These are phyloP conservation scores for Chloris gayana DNA, from an alignment of 176 grass and related monocot species.

Conservation along the genomic window DNA sequence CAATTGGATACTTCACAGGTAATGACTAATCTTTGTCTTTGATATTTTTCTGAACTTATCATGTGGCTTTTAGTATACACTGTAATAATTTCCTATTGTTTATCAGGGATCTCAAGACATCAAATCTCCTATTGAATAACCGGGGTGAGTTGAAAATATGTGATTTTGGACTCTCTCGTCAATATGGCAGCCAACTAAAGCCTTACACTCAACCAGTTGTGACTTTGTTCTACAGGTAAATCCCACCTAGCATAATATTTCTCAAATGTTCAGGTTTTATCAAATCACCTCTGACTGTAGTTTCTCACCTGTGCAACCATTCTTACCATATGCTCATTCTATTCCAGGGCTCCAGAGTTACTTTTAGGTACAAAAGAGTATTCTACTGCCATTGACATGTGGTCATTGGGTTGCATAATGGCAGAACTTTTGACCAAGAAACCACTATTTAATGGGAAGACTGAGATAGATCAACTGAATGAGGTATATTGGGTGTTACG, in stretches of 20 bases:
- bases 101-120: slow-evolving; percentile 87
- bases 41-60: not conserved
- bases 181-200: slow-evolving; percentile 89
- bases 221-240: slow-evolving; percentile 97
- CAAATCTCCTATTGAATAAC: slow-evolving; percentile 93
- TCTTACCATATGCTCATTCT: slow-evolving; percentile 16
- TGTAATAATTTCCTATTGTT: slow-evolving; percentile 33
- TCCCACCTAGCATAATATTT: slow-evolving; percentile 1
- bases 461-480: slow-evolving; percentile 79
- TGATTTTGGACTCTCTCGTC: slow-evolving; percentile 92
- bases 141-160: slow-evolving; percentile 95
- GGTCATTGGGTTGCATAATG: slow-evolving; percentile 98
- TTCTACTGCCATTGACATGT: slow-evolving; percentile 97
- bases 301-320: slow-evolving; percentile 2
- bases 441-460: slow-evolving; percentile 76
- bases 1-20: slow-evolving; percentile 98
- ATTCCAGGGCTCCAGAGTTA: slow-evolving; percentile 79
- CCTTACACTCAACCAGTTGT: slow-evolving; percentile 95
- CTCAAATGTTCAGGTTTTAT: slow-evolving; percentile 15
- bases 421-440: slow-evolving; percentile 83
- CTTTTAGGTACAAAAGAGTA: slow-evolving; percentile 89
- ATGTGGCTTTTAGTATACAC: slow-evolving; percentile 2
- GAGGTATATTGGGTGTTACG: slow-evolving; percentile 56
- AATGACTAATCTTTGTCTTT: slow-evolving; percentile 27
- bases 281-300: not conserved